Conservation (phyloP, 225 moss, liverwort and hornwort species). For the Pleurozium schreberi region DNA sequence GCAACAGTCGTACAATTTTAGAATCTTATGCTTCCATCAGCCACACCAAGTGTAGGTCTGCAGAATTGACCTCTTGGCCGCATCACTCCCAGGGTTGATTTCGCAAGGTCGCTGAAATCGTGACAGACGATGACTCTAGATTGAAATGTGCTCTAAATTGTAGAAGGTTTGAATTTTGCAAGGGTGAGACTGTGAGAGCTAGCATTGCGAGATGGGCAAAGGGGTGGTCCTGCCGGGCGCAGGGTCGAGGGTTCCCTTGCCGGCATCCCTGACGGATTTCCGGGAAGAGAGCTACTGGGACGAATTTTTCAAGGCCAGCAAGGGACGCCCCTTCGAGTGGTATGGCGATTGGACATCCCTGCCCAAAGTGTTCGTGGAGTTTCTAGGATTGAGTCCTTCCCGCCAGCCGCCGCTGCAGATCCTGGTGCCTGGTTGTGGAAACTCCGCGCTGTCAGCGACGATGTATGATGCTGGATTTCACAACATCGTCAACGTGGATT, state of each 20-base stretch:
- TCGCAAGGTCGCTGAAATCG: not conserved
- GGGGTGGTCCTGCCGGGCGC: not conserved
- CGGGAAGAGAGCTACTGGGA: slow-evolving; percentile 44
- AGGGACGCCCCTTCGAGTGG: slow-evolving; percentile 54
- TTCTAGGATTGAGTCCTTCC: slow-evolving; percentile 13
- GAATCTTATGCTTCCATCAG: not conserved
- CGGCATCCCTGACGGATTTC: slow-evolving; percentile 28
- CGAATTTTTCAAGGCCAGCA: slow-evolving; percentile 38
- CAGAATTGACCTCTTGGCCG: not conserved
- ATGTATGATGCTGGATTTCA: slow-evolving; percentile 46
- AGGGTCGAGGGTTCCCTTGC: slow-evolving; percentile 25
- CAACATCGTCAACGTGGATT: slow-evolving; percentile 36
- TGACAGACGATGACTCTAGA: not conserved
- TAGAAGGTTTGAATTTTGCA: not conserved
- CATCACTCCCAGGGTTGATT: not conserved
- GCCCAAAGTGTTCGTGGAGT: slow-evolving; percentile 14
- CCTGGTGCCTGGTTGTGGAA: slow-evolving; percentile 50
- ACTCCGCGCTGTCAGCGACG: slow-evolving; percentile 28
- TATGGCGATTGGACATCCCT: slow-evolving; percentile 31
- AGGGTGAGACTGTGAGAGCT: not conserved
- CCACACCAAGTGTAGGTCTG: not conserved
- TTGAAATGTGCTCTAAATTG: not conserved
- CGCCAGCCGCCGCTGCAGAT: slow-evolving; percentile 27
- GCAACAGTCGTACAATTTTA: not conserved
- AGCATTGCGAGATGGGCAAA: slow-evolving; percentile 13